Evolutionary conservation across 2,329 filamentous ascomycete species (phyloP), one percentile per base, ranked within the genome.

Genomic region (Emydomyces testavorans): DNA sequence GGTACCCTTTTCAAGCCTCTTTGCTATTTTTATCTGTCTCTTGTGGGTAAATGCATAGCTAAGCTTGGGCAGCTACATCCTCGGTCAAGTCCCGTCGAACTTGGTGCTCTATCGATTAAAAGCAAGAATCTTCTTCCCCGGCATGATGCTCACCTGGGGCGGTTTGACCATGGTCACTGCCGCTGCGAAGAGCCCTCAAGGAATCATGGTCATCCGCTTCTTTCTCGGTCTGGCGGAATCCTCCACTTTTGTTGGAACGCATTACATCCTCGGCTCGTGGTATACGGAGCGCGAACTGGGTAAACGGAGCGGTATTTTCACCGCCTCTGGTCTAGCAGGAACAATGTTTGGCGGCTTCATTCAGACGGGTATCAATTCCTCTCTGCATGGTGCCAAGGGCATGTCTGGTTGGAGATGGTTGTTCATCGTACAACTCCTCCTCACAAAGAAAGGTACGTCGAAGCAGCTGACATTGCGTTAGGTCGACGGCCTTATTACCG

Each of bases 71-170:
- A 56, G 54, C n/a, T 67, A 67, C 21, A 67, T 73, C 24, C 57
- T 74, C 21, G 70, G 70, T 13, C 67, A 65, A 6, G 59, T 69
- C 2, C 64, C 70, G 0, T 60, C 56, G 37, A 73, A 72, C 49
- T 53, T 74, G 28, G 57, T 57, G 2, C 51, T 64, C 6, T 58
- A 57, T 3, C 56, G 61, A 39, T 29, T 61, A 31, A 57, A 55
- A 7, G 57, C 58, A 7, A 50, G 58, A 8, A 50, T 56, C 38
- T 61, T 58, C 29, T 57, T 62, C 36, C 59, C 61, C 2, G 28
- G 49, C 2, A 58, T 60, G 60, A 59, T 62, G 48, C 37, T 62
- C 2, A 15, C 59, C 38, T 65, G 62, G 62, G 61, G 59, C 10
- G 50, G 49, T 1, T 50, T 63, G 23, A 65, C 62, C 4, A 63